These are phyloP conservation scores for Helminthosporium solani DNA, from an alignment of 2,329 filamentous ascomycete species.

Conservation along the genomic window DNA sequence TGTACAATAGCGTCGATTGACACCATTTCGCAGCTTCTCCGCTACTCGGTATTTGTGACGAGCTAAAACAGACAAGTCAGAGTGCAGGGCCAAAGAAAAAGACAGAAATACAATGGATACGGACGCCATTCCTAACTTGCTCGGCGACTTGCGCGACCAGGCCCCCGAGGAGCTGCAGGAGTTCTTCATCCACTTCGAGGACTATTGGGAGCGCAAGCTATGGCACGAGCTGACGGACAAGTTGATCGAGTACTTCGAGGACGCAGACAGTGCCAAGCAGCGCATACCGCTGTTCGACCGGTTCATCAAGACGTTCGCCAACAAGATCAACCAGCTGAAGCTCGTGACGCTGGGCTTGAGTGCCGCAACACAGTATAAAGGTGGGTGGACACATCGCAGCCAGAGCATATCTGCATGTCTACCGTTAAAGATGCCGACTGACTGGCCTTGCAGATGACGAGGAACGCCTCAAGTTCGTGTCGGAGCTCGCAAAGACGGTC, in stretches of 20 bases:
- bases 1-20: too few relatives aligned
- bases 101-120: too few relatives aligned
- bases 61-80: too few relatives aligned
- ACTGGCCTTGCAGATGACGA: conserved; percentile 70
- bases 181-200: conserved; percentile 88
- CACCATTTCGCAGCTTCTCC: too few relatives aligned
- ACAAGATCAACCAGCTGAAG: conserved; percentile 99
- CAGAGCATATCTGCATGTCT: too few relatives aligned
- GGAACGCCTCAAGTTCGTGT: conserved; percentile 82
- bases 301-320: conserved; percentile 93
- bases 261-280: conserved; percentile 76
- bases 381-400: too few relatives aligned
- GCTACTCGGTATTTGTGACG: too few relatives aligned
- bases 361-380: conserved; percentile 79
- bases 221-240: conserved; percentile 97
- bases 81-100: too few relatives aligned
- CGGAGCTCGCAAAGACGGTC: conserved; percentile 80
- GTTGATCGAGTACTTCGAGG: conserved; percentile 83
- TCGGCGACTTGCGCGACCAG: conserved; percentile 83
- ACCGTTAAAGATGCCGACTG: too few relatives aligned
- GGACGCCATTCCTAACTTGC: conserved; percentile 88
- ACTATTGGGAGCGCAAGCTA: conserved; percentile 96
- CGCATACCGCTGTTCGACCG: conserved; percentile 88
- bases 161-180: conserved; percentile 86
- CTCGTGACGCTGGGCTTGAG: conserved; percentile 87